Evolutionary conservation across 768 basidiomycete genomes (phyloP), one percentile per base, ranked within the genome.

Genomic region (Leccinum ochraceum): DNA sequence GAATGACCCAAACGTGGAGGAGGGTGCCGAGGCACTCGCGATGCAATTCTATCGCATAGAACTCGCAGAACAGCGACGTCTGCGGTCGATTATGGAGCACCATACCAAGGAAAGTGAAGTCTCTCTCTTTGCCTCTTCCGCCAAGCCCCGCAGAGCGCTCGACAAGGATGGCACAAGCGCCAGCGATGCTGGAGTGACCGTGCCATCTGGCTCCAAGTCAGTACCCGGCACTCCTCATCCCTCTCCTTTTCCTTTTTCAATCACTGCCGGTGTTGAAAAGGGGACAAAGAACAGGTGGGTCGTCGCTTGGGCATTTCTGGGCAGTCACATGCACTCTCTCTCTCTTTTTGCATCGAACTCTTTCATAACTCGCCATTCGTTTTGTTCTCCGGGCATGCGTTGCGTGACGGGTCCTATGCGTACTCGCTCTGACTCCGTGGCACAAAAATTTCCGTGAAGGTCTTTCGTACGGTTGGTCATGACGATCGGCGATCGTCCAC

Each of bases 21-120:
- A 90, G 58, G 88, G 88, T 26, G 83, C 89, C 1, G 90, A 94
- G 63, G 80, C 83, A 1, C 84, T 98, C 32, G 95, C 95, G 2
- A 87, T 87, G 81, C 94, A 98, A 75, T 98, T 96, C 72, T 95
- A 95, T 77, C 83, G 85, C 56, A 90, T 98, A 58, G 96, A 98
- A 70, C 79, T 94, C 1, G 90, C 90, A 3, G 96, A 98, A 74
- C 95, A 95, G 74, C 81, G 89, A 58, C 79, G 96, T 13, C 77
- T 98, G 37, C 91, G 93, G 78, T 88, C 89, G 5, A 86, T 97
- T 37, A 94, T 98, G 93, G 87, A 93, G 57, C 90, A 93, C 73
- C 96, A 97, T 71, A 83, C 87, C 3, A 81, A 78, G 66, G 91
- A 93, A 70, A 79, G 78, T 46, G 74, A 74, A 28, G 60, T 66